A percentile compares a stretch with the other conserved stretches of the same genome.
Conservation (phyloP, 352 stramenopile species). For the Phytophthora cajani region DNA sequence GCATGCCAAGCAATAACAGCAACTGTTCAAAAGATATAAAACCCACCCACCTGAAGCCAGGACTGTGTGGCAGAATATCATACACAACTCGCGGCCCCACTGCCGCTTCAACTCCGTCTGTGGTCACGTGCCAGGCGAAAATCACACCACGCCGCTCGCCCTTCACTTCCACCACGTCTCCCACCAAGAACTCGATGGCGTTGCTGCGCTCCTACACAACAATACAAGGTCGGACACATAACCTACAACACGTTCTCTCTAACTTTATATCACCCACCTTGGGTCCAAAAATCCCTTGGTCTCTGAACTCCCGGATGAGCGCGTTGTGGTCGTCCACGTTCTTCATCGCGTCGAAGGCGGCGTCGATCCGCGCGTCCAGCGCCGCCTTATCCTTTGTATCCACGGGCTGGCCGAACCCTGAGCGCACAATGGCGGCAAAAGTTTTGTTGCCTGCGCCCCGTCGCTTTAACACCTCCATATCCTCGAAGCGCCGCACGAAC, state of each 20-base stretch:
- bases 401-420: slow-evolving; percentile 56
- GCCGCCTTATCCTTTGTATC: slow-evolving; percentile 31
- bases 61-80: slow-evolving; percentile 70
- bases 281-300: slow-evolving; percentile 51
- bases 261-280: slow-evolving; percentile 45
- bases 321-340: slow-evolving; percentile 79
- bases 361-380: slow-evolving; percentile 58
- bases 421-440: slow-evolving; percentile 56
- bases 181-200: slow-evolving; percentile 61
- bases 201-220: slow-evolving; percentile 52
- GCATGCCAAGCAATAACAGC: too few species aligned
- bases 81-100: slow-evolving; percentile 63
- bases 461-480: slow-evolving; percentile 49
- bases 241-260: not conserved
- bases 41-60: slow-evolving; percentile 45
- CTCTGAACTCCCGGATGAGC: slow-evolving; percentile 53
- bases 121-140: slow-evolving; percentile 58
- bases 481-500: slow-evolving; percentile 60
- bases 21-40: not conserved
- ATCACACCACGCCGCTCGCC: slow-evolving; percentile 64
- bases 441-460: slow-evolving; percentile 26
- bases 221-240: not conserved
- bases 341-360: slow-evolving; percentile 62
- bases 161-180: slow-evolving; percentile 74
- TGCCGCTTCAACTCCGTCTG: slow-evolving; percentile 38